Base-by-base conservation (phyloP, 257 asterid genomes). In the Solanum etuberosum region DNA sequence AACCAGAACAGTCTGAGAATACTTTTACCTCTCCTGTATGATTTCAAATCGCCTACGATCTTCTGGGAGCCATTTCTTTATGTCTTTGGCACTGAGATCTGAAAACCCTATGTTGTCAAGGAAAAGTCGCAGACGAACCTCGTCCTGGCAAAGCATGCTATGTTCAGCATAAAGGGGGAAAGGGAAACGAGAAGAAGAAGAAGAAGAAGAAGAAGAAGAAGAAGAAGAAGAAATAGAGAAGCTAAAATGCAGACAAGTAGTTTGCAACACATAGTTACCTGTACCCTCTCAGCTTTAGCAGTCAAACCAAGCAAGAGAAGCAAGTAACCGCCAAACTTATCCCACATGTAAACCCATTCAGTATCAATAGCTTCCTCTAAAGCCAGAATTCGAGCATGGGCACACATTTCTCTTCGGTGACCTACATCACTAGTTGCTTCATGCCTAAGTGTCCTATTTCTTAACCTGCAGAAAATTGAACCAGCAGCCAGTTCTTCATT, bases 331-430 rank as follows among this genome's bases (percentile, higher is more conserved):
- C 99, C 99, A 86, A 97, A 97, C 92, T 94, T 96, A 92, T 97
- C 99, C 99, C 99, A 97, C 99, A 97, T 97, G 93, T 96, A 97
- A 65, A 97, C 99, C 99, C 99, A 97, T 84, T 97, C 99, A 18
- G 99, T 97, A 89, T 97, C 99, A 89, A 97, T 97, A 86, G 99
- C 99, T 92, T 97, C 99, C 91, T 96, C 99, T 86, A 97, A 92
- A 86, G 99, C 98, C 57, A 97, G 93, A 86, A 97, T 97, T 90
- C 99, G 93, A 81, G 99, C 99, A 95, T 96, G 99, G 59, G 99
- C 99, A 91, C 99, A 95, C 96, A 96, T 92, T 88, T 95, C 99
- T 92, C 99, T 94, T 92, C 95, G 92, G 89, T 96, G 98, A 29
- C 98, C 98, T 54, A 93, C 92, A 87, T 96, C 99, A 91, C 92